Conservation (phyloP, 805 yeast species). For the Yamadazyma scolyti region DNA sequence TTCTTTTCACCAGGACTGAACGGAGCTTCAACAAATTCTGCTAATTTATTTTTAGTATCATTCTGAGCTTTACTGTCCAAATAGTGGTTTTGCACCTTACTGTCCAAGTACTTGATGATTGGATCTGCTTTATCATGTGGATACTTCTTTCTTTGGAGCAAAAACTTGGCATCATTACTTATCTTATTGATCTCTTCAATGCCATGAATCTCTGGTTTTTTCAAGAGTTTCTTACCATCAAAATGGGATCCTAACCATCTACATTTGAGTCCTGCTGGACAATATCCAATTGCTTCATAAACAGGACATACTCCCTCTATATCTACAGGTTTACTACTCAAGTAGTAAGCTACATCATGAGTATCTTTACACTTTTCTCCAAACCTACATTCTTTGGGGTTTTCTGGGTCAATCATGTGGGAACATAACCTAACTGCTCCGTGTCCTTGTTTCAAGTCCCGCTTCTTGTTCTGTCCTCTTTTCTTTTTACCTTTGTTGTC, state of each 20-base stretch:
- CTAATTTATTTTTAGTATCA: slow-evolving; percentile 31
- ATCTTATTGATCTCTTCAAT: slow-evolving; percentile 60
- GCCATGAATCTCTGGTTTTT: slow-evolving; percentile 30
- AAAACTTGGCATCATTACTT: slow-evolving; percentile 39
- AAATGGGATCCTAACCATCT: slow-evolving; percentile 82
- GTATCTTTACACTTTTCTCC: slow-evolving; percentile 73
- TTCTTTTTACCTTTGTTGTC: slow-evolving; percentile 42
- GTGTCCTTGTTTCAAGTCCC: slow-evolving; percentile 68
- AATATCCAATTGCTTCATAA: slow-evolving; percentile 72
- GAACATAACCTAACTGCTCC: slow-evolving; percentile 68
- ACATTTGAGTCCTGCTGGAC: slow-evolving; percentile 92
- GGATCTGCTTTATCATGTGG: slow-evolving; percentile 54
- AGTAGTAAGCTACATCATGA: slow-evolving; percentile 69
- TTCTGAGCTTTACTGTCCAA: slow-evolving; percentile 30
- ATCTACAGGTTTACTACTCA: slow-evolving; percentile 66
- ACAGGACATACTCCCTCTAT: slow-evolving; percentile 83
- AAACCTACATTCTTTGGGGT: slow-evolving; percentile 48
- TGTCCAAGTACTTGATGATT: slow-evolving; percentile 62
- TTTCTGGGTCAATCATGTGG: slow-evolving; percentile 53
- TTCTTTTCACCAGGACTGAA: slow-evolving; percentile 81
- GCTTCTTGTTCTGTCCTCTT: slow-evolving; percentile 80
- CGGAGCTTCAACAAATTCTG: slow-evolving; percentile 71
- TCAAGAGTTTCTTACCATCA: slow-evolving; percentile 39
- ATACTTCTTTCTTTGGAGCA: slow-evolving; percentile 60
- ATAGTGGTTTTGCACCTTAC: slow-evolving; percentile 45